Base-by-base conservation (phyloP, 768 basidiomycete genomes). In the Suillus variegatus region DNA sequence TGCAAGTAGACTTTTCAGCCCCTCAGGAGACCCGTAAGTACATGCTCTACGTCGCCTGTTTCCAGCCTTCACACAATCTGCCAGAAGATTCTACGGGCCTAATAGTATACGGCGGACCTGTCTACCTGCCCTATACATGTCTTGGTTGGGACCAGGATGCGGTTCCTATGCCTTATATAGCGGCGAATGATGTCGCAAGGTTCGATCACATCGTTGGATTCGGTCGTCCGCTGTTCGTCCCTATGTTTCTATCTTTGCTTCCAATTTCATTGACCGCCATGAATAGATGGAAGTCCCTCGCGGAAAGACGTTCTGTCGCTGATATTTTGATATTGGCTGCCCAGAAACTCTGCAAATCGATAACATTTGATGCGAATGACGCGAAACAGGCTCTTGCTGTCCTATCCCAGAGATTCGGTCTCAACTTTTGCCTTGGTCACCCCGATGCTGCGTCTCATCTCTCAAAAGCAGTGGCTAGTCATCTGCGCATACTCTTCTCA, bases 81-180 rank as follows among this genome's bases (percentile, higher is more conserved):
- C 18, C 28, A 61, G 62, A 63, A 18, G 52, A 63, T 25, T 63
- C 65, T 6, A 6, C 25, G 2, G 36, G 52, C 7, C 51, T 65
- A 16, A n/a, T 38, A 1, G 36, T 10, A 18, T 52, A 16, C 0
- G 65, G 65, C 2, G 3, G 44, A n/a, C 41, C 62, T 20, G 28
- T 62, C 6, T 65, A 28, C 25, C 32, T 44, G 4, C 52, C 65
- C 44, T 65, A 32, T 43, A 46, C 25, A 16, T 52, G 46, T 20
- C 61, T 65, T n/a, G 65, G 65, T 35, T 65, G 65, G 65, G 60
- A 65, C 41, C 65, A 65, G 49, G 9, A 25, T 38, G 65, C 60
- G 5, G 60, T 38, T 8, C 8, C 22, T 40, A 22, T 65, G 25
- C 20, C 32, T 10, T 38, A 10, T 12, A 54, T 62, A 32, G 7